phyloP scores from a whole-genome alignment of 495 filamentous ascomycete genomes.

The Talaromyces liani region DNA sequence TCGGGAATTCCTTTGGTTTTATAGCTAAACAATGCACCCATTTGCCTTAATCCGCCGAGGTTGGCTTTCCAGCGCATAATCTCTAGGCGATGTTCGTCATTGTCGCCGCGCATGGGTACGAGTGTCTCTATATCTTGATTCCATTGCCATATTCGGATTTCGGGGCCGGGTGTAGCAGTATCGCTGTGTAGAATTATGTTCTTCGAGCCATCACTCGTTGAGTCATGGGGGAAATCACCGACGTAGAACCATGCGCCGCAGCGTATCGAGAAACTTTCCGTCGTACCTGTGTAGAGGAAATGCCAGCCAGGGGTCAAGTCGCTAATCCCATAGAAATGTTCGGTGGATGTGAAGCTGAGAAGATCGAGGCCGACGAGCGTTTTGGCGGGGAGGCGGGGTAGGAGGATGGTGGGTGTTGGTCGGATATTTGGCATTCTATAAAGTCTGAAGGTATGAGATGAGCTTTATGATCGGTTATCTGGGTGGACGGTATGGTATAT shows the following conservation, averaged over 20 bases:
- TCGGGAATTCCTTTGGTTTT: slow-evolving; percentile 28
- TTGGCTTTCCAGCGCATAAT: slow-evolving; percentile 37
- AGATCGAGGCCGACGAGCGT: slow-evolving; percentile 47
- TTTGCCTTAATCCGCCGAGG: slow-evolving; percentile 31
- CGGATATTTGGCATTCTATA: slow-evolving; percentile 17
- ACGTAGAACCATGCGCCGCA: slow-evolving; percentile 58
- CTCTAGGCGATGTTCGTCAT: slow-evolving; percentile 22
- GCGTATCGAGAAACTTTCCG: slow-evolving; percentile 47
- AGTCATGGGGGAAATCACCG: slow-evolving; percentile 18
- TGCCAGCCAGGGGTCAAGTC: slow-evolving; percentile 52
- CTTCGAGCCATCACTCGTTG: slow-evolving; percentile 6
- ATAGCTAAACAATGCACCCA: slow-evolving; percentile 34
- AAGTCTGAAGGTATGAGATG: neutral
- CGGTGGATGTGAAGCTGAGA: slow-evolving; percentile 45
- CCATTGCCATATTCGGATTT: slow-evolving; percentile 44
- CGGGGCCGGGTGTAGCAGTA: slow-evolving; percentile 5
- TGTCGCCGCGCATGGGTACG: slow-evolving; percentile 17
- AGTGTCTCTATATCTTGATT: slow-evolving; percentile 24
- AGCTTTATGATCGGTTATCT: neutral
- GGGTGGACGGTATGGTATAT: neutral
- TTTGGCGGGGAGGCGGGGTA: slow-evolving; percentile 39
- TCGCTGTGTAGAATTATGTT: slow-evolving; percentile 7
- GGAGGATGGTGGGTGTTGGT: slow-evolving; percentile 38
- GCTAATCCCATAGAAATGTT: slow-evolving; percentile 53
- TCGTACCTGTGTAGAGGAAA: slow-evolving; percentile 54